Evolutionary conservation across 2,329 filamentous ascomycete species (phyloP).

Genomic region (Cladophialophora carrionii): DNA sequence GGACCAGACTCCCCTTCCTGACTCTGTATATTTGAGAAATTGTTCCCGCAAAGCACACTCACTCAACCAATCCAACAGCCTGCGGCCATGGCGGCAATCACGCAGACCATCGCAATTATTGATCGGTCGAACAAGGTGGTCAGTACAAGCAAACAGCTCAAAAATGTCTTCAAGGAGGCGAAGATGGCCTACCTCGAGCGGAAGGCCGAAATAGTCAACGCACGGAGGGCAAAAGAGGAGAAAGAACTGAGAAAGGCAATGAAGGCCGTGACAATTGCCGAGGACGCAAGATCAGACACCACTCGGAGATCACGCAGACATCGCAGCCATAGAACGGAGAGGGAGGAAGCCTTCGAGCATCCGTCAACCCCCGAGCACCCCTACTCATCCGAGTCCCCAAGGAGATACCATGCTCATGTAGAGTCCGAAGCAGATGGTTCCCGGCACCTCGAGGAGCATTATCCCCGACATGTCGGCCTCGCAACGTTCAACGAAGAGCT

Average conservation of each 20-base stretch:
- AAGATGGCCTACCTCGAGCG: slow-evolving; percentile 84
- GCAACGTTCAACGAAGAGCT: slow-evolving; percentile 38
- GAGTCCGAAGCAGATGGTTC: not conserved
- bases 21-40: not conserved
- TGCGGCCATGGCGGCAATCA: slow-evolving; percentile 44
- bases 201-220: slow-evolving; percentile 77
- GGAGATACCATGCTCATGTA: slow-evolving; percentile 14
- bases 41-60: not conserved
- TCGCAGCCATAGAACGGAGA: slow-evolving; percentile 25
- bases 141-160: slow-evolving; percentile 85
- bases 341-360: slow-evolving; percentile 38
- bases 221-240: slow-evolving; percentile 64
- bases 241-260: slow-evolving; percentile 63
- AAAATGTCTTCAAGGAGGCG: slow-evolving; percentile 90
- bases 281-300: slow-evolving; percentile 53
- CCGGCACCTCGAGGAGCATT: not conserved
- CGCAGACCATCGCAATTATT: slow-evolving; percentile 83
- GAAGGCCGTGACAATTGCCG: slow-evolving; percentile 53
- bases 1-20: slow-evolving; percentile 3
- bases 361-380: slow-evolving; percentile 22
- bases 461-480: slow-evolving; percentile 24
- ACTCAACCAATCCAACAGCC: not conserved
- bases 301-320: slow-evolving; percentile 45
- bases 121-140: slow-evolving; percentile 91
- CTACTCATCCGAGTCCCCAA: slow-evolving; percentile 24